Conservation (phyloP, 2,329 filamentous ascomycete genomes). For the Tolypocladium tundrense region DNA sequence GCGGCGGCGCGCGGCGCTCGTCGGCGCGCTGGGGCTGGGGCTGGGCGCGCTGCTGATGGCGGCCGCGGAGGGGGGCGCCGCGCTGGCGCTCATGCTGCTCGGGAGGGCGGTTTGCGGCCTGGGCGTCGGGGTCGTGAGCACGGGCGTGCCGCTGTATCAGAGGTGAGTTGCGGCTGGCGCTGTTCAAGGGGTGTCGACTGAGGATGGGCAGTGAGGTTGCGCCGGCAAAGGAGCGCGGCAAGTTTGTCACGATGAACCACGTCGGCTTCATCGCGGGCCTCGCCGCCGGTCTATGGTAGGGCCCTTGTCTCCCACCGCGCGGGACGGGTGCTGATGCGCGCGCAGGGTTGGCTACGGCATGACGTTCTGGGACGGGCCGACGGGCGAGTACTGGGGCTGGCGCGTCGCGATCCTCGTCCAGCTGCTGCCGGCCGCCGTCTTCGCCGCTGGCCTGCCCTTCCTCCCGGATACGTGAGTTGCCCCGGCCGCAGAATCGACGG, state of each 20-base stretch:
- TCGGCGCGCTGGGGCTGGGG: slow-evolving; percentile 34
- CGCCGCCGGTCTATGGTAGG: slow-evolving; percentile 43
- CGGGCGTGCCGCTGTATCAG: slow-evolving; percentile 47
- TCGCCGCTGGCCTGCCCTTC: slow-evolving; percentile 38
- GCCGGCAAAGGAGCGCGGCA: slow-evolving; percentile 40
- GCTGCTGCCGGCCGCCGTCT: slow-evolving; percentile 38
- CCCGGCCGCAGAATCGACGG: no score
- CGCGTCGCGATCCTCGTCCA: slow-evolving; percentile 41
- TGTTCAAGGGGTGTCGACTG: no score
- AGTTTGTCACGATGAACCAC: slow-evolving; percentile 49
- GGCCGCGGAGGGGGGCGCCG: slow-evolving; percentile 26
- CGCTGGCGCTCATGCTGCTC: slow-evolving; percentile 36
- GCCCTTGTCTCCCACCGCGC: not conserved
- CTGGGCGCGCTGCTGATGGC: slow-evolving; percentile 40
- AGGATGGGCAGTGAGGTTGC: slow-evolving; percentile 36
- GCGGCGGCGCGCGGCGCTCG: slow-evolving; percentile 39
- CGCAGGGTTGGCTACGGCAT: slow-evolving; percentile 44
- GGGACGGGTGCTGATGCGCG: not conserved
- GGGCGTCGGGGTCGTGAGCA: slow-evolving; percentile 44
- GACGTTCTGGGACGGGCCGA: slow-evolving; percentile 37
- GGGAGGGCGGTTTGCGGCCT: slow-evolving; percentile 42
- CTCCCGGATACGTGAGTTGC: slow-evolving; percentile 41
- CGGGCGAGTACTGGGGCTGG: slow-evolving; percentile 40
- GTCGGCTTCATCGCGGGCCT: slow-evolving; percentile 46
- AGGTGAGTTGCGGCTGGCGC: no score